These are phyloP conservation scores for Chlamydomonas sp. DNA, from an alignment of 139 green algal species.

Conservation along the genomic window DNA sequence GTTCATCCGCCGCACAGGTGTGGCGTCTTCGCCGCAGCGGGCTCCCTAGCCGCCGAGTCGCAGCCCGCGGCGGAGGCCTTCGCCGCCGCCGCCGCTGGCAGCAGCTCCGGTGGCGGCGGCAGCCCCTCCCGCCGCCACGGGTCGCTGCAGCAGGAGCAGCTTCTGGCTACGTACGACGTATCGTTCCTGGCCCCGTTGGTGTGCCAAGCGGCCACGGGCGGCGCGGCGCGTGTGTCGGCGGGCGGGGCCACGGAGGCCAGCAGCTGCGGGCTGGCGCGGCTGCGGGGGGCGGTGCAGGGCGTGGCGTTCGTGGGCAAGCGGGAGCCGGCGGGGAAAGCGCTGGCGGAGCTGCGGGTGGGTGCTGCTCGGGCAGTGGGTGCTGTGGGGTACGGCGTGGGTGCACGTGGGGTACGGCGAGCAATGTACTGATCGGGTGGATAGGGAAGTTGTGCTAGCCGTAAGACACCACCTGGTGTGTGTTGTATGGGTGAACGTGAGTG, in stretches of 20 bases:
- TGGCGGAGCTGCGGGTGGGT: constrained; percentile 43
- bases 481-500: no score
- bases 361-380: background rate
- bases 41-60: background rate
- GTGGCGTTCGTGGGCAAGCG: constrained; percentile 50
- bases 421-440: no score
- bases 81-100: background rate
- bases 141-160: background rate
- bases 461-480: no score
- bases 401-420: background rate
- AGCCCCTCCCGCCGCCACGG: background rate
- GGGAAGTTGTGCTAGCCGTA: no score
- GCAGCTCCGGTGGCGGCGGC: background rate
- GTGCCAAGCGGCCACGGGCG: constrained; percentile 2
- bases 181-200: background rate
- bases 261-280: constrained; percentile 14
- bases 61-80: background rate
- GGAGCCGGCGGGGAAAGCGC: constrained; percentile 33
- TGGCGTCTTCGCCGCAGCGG: constrained; percentile 20
- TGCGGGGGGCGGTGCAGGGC: constrained; percentile 45
- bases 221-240: background rate
- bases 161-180: constrained; percentile 7
- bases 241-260: background rate
- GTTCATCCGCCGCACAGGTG: background rate
- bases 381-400: background rate